Base-by-base conservation (phyloP, 306 rosid species). In the Casuarina equisetifolia region DNA sequence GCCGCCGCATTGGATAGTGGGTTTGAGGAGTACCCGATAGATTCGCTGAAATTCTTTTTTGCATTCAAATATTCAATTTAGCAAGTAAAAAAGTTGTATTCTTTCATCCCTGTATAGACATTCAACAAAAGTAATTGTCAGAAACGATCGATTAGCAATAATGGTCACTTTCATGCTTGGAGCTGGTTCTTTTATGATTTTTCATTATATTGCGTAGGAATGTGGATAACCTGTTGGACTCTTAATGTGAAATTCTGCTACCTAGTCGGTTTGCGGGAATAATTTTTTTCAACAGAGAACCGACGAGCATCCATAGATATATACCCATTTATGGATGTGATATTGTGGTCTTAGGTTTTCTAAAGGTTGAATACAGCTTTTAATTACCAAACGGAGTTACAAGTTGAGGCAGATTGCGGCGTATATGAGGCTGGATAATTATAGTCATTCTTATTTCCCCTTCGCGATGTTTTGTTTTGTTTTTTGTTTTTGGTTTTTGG, bases 61-160 rank as follows among this genome's bases (percentile, higher is more conserved):
- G 49, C 54, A 74, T 72, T 79, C 69, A 68, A 72, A 1, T 80
- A 71, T 81, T 79, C 73, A 75, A 78, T 74, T 74, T 83, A 86
- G 90, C 67, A 36, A 38, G 78, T 64, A 79, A 51, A 25, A 70
- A 73, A 42, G 52, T 75, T 86, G 80, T 87, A 87, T 89, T 89
- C 89, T 83, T 89, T 87, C 82, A 76, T 74, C 81, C 49, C 66
- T 90, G 92, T 88, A 88, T 82, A 90, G 85, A 78, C 74, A 48
- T 68, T 79, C 69, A 73, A 63, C 74, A 32, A 75, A 15, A 17
- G 72, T 42, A 76, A 85, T 85, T 52, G 81, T 79, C 85, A 85
- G 76, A 82, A 86, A 88, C 88, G 89, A 86, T 91, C 88, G 89
- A 79, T 79, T 79, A 77, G 79, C 11, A 88, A 88, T 81, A 84